Evolutionary conservation across 805 yeast species (phyloP).

Genomic region (Lipomyces starkeyi): DNA sequence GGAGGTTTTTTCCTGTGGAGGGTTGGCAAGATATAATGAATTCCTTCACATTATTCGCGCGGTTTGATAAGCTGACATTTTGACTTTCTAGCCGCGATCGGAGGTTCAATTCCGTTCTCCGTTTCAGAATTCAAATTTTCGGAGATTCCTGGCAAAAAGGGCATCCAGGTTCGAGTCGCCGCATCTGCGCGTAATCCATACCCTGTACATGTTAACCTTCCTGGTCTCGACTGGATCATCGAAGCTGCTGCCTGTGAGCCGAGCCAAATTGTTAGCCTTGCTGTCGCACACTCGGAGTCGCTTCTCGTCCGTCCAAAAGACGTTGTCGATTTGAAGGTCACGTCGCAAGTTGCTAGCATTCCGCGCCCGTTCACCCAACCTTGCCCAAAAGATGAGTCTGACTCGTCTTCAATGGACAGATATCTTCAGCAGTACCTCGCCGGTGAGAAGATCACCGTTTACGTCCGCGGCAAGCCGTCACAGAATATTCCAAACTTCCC

Average conservation of each 20-base stretch:
- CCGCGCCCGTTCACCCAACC: constrained; percentile 30
- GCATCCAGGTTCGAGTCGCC: constrained; percentile 30
- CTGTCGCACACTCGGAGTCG: constrained; percentile 31
- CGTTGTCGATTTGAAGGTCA: constrained; percentile 21
- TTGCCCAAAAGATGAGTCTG: constrained; percentile 28
- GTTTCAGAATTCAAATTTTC: constrained; percentile 32
- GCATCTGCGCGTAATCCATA: constrained; percentile 34
- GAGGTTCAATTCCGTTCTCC: constrained; percentile 27
- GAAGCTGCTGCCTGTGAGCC: constrained; percentile 33
- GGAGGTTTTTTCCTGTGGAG: not conserved
- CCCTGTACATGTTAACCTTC: constrained; percentile 30
- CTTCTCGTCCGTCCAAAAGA: constrained; percentile 22
- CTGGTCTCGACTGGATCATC: constrained; percentile 33
- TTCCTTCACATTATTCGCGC: not conserved
- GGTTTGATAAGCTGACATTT: not conserved
- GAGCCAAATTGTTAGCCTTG: constrained; percentile 23
- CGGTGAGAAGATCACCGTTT: constrained; percentile 31
- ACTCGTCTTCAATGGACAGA: constrained; percentile 32
- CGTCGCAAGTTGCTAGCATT: constrained; percentile 17
- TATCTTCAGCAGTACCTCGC: constrained; percentile 28
- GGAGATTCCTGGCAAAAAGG: constrained; percentile 13
- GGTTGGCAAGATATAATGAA: not conserved
- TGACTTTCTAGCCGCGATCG: constrained; percentile 14
- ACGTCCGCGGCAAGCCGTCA: constrained; percentile 32
- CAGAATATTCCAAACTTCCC: constrained; percentile 32